Evolutionary conservation across 129 eudicot genomes (phyloP).

Genomic region (Daucus carota): DNA sequence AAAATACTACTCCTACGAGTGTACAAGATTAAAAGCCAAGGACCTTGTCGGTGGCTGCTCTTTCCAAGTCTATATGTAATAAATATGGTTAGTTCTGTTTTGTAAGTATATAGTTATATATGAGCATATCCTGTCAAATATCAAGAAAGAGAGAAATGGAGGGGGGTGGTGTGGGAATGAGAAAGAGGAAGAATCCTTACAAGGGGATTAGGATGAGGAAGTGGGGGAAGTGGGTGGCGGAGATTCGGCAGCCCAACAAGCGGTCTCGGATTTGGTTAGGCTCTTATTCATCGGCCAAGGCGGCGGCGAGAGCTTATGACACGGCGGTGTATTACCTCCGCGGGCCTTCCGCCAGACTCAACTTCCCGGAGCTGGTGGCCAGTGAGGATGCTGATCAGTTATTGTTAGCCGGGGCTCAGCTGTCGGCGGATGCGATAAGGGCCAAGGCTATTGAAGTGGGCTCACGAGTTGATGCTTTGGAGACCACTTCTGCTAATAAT

Average conservation of each 20-base stretch:
- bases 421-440: constrained; percentile 65
- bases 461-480: constrained; percentile 68
- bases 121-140: not conserved
- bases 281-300: constrained; percentile 72
- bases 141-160: constrained; percentile 25
- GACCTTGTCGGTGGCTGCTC: constrained; percentile 40
- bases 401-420: constrained; percentile 5
- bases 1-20: too few species aligned
- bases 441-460: constrained; percentile 83
- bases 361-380: constrained; percentile 50
- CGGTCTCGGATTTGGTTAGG: constrained; percentile 94
- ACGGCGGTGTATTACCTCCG: constrained; percentile 86
- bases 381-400: constrained; percentile 13
- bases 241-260: constrained; percentile 83
- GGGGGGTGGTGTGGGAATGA: constrained; percentile 20
- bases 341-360: constrained; percentile 75
- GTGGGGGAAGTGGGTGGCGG: constrained; percentile 99
- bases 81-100: not conserved
- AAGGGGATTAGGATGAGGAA: constrained; percentile 94
- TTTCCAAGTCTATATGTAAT: not conserved
- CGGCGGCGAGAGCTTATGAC: constrained; percentile 93
- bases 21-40: not conserved
- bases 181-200: constrained; percentile 47
- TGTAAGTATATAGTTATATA: not conserved
- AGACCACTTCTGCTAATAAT: constrained; percentile 16